Evolutionary conservation across 345 rosid species (phyloP).

Genomic region (Camelina sativa): DNA sequence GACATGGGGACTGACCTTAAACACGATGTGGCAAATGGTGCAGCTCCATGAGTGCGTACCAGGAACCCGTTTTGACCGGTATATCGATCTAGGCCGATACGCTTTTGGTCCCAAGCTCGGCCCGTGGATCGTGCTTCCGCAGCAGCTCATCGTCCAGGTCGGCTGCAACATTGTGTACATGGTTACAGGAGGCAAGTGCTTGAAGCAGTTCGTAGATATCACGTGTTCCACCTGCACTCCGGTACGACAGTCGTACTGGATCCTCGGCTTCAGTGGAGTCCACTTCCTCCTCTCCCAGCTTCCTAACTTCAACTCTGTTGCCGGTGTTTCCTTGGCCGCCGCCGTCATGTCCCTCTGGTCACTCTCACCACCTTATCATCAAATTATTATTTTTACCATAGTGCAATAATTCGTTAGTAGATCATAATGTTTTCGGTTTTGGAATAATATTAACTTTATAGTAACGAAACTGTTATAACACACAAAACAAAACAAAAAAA

Average conservation of each 20-base stretch:
- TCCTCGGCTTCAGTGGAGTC: conserved; percentile 78
- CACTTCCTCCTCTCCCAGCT: conserved; percentile 93
- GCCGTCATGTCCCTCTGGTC: conserved; percentile 94
- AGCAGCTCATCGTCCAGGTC: conserved; percentile 90
- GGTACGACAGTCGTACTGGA: conserved; percentile 83
- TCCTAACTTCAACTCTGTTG: conserved; percentile 93
- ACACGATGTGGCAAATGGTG: conserved; percentile 98
- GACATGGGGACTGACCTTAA: conserved; percentile 89
- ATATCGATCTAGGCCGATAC: conserved; percentile 80
- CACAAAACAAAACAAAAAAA: neutral
- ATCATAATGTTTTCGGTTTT: neutral
- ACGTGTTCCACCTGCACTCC: conserved; percentile 67
- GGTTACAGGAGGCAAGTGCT: conserved; percentile 98
- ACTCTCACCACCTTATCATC: neutral
- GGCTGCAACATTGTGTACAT: conserved; percentile 94
- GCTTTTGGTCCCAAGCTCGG: conserved; percentile 88
- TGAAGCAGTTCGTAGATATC: conserved; percentile 83
- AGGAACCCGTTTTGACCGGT: conserved; percentile 87
- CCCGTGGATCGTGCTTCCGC: conserved; percentile 90
- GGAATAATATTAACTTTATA: neutral
- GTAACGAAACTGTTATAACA: neutral
- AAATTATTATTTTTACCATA: neutral
- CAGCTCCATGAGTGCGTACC: conserved; percentile 93
- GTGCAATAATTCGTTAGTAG: neutral
- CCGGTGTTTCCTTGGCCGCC: conserved; percentile 90